Evolutionary conservation across 306 rosid species (phyloP).

Genomic region (Quercus ilex): DNA sequence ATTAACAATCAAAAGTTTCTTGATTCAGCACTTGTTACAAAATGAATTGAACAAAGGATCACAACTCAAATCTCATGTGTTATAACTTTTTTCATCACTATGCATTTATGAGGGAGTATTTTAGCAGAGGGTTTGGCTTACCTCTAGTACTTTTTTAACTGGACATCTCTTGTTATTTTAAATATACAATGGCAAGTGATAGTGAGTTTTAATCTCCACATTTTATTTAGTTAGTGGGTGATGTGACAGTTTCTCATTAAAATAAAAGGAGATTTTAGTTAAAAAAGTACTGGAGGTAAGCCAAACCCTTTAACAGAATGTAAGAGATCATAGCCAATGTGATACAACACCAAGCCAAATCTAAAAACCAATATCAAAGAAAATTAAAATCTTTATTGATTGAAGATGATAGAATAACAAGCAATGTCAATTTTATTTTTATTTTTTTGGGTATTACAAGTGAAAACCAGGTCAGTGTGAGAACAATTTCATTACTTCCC

Average conservation of each 20-base stretch:
- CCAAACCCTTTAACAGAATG: no score
- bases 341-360: not conserved
- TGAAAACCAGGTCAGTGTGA: constrained; percentile 14
- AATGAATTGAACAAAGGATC: not conserved
- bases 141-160: no score
- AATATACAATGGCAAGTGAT: no score
- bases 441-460: constrained; percentile 1
- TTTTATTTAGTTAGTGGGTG: no score
- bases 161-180: no score
- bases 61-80: not conserved
- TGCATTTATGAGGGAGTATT: not conserved
- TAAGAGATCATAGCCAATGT: not conserved
- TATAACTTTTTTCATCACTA: not conserved
- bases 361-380: not conserved
- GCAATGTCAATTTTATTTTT: constrained; percentile 9
- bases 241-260: no score
- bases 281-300: no score
- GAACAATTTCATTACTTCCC: constrained; percentile 21
- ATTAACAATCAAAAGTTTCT: not conserved
- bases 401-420: not conserved
- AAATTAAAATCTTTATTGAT: not conserved
- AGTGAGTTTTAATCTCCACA: no score
- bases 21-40: not conserved
- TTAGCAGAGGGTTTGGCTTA: not conserved
- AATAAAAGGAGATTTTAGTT: no score